Conservation (phyloP, 306 rosid genomes). For the Corylus heterophylla region DNA sequence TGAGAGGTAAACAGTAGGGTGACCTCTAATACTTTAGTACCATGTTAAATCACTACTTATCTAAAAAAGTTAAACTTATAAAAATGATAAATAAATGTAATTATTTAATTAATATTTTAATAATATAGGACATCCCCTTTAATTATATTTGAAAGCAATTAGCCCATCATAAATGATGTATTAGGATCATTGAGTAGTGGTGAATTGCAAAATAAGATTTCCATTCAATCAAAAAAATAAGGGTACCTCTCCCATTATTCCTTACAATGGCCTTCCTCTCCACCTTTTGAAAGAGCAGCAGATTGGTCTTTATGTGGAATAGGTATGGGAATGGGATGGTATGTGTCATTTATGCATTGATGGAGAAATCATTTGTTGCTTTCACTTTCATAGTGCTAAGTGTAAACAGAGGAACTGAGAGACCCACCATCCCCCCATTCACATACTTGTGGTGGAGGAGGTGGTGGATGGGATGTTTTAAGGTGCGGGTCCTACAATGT, state of each 20-base stretch:
- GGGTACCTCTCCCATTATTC: neutral
- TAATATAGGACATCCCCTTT: too few relatives aligned
- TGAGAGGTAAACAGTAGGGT: too few relatives aligned
- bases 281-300: neutral
- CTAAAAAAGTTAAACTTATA: too few relatives aligned
- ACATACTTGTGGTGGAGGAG: neutral
- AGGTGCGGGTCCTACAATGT: constrained; percentile 34
- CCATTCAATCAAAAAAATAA: neutral
- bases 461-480: constrained; percentile 20
- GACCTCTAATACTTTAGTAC: too few relatives aligned
- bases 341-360: constrained; percentile 53
- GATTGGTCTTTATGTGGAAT: constrained; percentile 10
- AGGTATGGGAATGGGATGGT: constrained; percentile 19
- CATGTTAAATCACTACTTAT: too few relatives aligned
- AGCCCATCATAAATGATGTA: too few relatives aligned
- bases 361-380: constrained; percentile 52
- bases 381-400: constrained; percentile 51
- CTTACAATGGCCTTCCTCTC: neutral
- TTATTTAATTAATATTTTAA: too few relatives aligned
- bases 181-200: neutral
- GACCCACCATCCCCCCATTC: constrained; percentile 25
- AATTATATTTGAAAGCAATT: too few relatives aligned
- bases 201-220: neutral
- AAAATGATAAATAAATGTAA: too few relatives aligned
- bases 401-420: constrained; percentile 33